Evolutionary conservation across 805 yeast species (phyloP), one percentile per base, ranked within the genome.

Genomic region (Myxozyma melibiosi): DNA sequence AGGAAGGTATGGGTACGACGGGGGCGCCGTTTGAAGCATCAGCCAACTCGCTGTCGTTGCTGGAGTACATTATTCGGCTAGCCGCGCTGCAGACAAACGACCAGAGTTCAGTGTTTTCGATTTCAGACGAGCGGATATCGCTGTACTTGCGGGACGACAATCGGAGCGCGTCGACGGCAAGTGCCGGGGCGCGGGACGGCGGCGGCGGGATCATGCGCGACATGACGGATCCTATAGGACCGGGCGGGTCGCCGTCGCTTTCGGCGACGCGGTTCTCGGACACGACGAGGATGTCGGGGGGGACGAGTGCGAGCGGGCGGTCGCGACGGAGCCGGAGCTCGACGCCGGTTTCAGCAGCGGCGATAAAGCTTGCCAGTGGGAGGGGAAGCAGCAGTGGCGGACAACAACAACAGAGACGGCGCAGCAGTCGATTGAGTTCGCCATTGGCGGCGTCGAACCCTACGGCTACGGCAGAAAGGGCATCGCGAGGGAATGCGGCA

Each of bases 101-200:
- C 64, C 83, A 81, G 58, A 72, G 68, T 25, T 75, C 84, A 1
- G 70, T 85, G 2, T 66, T 81, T 7, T 73, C 80, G 6, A 79
- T 83, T 8, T 78, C 79, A n/a, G 94, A 88, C 67, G 92, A 87
- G 67, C 76, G 85, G 33, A 71, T 87, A 9, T 71, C 83, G 2
- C 65, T 84, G 1, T 87, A 84, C 62, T 70, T 87, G 18, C 76
- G 80, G 44, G 88, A 86, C 63, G 88, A 84, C 56, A 72, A 71
- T 54, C 50, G 65, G n/a, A 39, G 31, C 13, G 25, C 48, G 14
- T 5, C 39, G 11, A n/a, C 47, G 24, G 37, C 33, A 5, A 42
- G 41, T 14, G 42, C 35, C 8, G 47, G 47, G 4, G n/a, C n/a
- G n/a, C 28, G 40, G 13, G 39, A 38, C 14, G 47, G 40, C 16